Evolutionary conservation across 257 asterid species (phyloP), one percentile per base, ranked within the genome.

Genomic region (Capsicum baccatum): DNA sequence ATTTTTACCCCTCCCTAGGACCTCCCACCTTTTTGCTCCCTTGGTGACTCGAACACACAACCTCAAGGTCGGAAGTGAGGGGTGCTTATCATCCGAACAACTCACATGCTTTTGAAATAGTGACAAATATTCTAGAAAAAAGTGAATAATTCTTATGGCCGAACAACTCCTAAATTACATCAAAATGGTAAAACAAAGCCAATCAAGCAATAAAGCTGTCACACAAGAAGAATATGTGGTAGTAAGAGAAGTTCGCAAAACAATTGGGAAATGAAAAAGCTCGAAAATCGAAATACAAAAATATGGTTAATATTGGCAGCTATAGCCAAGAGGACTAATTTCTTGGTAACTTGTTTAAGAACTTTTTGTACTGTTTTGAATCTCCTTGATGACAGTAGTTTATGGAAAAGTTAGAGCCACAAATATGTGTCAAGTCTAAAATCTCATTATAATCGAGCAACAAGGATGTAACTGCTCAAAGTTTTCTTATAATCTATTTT

Each of bases 301-400:
- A 78, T 54, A 26, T 78, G 12, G 82, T 78, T 78, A 9, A 52
- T 6, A 78, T 54, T 54, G 82, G 8, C 82, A 26, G 50, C 82
- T 78, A 33, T 7, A 52, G 47, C 47, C 48, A 52, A 9, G 44
- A 78, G 81, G 64, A 14, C 26, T 54, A 21, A 78, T 78, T 54
- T 78, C 50, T 78, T 78, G 81, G 15, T 26, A 54, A 76, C 44
- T 21, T 76, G 64, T 8, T 73, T 48, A 73, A 73, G 80, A 73
- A 21, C 42, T n/a, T 48, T 73, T 48, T 47, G 11, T 48, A 19
- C 59, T 48, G n/a, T 73, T 78, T 26, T 0, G 81, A 13, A 9
- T 54, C 64, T 78, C 48, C 81, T 78, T 8, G 81, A 33, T 13
- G 48, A 54, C 26, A 78, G 64, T 14, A 50, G 47, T 21, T 76